Base-by-base conservation (phyloP, 1,284 basidiomycete genomes). In the Bondarzewia mesenterica region DNA sequence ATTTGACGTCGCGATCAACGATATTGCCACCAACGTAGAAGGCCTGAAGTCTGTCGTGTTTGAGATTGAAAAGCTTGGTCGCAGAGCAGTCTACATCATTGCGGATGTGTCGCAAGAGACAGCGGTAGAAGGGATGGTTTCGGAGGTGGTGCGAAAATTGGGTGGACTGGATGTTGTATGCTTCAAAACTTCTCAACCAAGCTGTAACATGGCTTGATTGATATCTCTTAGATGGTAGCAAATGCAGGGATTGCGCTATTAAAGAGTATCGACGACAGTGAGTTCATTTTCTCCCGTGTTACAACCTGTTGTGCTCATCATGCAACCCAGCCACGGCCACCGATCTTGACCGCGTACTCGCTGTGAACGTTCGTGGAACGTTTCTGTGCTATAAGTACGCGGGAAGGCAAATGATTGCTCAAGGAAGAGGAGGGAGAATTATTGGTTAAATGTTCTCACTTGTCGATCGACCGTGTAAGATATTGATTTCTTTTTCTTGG, bases 131-230 rank as follows among this genome's bases (percentile, higher is more conserved):
- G 55, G 42, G 2, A 61, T 71, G 58, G 55, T 73, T 4, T 51
- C 62, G 16, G 53, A 50, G 7, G 52, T 56, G 1, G 65, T 69
- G 1, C 41, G 56, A 40, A 44, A 57, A 7, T 53, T 70, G 26
- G 72, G 69, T 1, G 54, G 60, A 8, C 53, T 72, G 10, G 63
- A 71, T 45, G 63, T 71, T 42, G 69, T 71, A 49, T 48, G 64
- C 55, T n/a, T n/a, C n/a, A n/a, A n/a, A n/a, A n/a, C n/a, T n/a
- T n/a, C n/a, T n/a, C n/a, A n/a, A n/a, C n/a, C n/a, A n/a, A n/a
- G n/a, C n/a, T n/a, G n/a, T n/a, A n/a, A n/a, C n/a, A n/a, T n/a
- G n/a, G n/a, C n/a, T n/a, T n/a, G n/a, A n/a, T n/a, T n/a, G n/a
- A n/a, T n/a, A n/a, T n/a, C n/a, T n/a, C 20, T 7, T 21, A 64